These are phyloP conservation scores for Quercus gilva DNA, from an alignment of 306 rosid genomes.

Conservation along the genomic window DNA sequence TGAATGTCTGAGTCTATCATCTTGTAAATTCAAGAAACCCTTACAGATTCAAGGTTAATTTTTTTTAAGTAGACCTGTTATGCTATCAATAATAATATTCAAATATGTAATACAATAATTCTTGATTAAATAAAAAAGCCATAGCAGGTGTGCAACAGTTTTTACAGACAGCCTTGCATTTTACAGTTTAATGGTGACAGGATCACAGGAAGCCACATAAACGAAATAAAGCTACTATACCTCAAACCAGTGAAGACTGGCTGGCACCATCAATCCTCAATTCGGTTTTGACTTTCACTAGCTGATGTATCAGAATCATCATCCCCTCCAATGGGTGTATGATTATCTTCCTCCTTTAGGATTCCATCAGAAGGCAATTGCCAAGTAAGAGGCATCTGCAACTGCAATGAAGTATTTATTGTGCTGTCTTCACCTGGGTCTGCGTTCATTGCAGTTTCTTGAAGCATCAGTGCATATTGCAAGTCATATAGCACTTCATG, in stretches of 20 bases:
- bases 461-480: constrained; percentile 29
- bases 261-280: constrained; percentile 25
- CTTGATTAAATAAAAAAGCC: too few relatives aligned
- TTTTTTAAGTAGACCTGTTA: too few relatives aligned
- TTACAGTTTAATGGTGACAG: not conserved
- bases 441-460: not conserved
- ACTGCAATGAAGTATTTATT: not conserved
- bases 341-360: not conserved
- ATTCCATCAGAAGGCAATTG: constrained; percentile 4
- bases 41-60: too few relatives aligned
- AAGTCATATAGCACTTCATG: constrained; percentile 50
- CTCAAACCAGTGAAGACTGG: not conserved
- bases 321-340: not conserved
- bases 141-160: too few relatives aligned
- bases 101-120: too few relatives aligned
- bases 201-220: not conserved
- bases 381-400: not conserved
- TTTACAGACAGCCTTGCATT: not conserved
- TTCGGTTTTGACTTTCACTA: not conserved
- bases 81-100: too few relatives aligned
- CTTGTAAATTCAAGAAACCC: too few relatives aligned
- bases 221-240: not conserved
- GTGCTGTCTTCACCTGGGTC: not conserved
- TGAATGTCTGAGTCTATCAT: too few relatives aligned
- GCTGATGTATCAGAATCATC: not conserved